phyloP scores from a whole-genome alignment of 1,284 basidiomycete genomes.

The Puccinia coronata region DNA sequence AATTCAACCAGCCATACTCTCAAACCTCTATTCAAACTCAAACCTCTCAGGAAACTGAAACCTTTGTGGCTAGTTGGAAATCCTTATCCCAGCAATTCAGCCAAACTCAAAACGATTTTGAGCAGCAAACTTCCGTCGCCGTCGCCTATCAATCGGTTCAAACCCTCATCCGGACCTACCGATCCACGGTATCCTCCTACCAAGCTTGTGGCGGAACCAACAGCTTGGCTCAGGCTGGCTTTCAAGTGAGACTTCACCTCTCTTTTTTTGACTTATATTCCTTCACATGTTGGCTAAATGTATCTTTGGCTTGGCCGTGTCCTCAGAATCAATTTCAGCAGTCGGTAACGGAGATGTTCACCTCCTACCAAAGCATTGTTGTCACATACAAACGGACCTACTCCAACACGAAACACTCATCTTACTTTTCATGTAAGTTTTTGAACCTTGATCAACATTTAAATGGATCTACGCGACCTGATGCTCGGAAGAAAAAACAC shows the following conservation, averaged over 20 bases:
- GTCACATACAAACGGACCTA: background rate
- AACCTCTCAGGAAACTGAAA: too few species aligned
- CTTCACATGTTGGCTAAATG: too few species aligned
- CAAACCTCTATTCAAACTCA: too few species aligned
- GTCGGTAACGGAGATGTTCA: background rate
- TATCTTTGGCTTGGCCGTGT: too few species aligned
- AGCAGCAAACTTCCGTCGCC: background rate
- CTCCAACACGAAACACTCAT: too few species aligned
- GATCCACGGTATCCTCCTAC: background rate
- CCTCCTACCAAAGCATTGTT: background rate
- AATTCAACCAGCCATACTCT: too few species aligned
- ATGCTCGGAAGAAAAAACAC: background rate
- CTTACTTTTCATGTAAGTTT: background rate
- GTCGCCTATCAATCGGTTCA: conserved; percentile 16
- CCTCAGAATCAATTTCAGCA: conserved; percentile 1
- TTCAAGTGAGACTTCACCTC: background rate
- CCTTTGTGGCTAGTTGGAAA: background rate
- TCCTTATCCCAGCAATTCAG: background rate
- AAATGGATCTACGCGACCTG: background rate
- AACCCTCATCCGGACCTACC: background rate
- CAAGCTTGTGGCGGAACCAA: background rate
- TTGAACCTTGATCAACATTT: background rate
- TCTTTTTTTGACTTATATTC: too few species aligned
- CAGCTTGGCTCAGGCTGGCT: background rate
- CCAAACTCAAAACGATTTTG: background rate